Base-by-base conservation (phyloP, 2,329 filamentous ascomycete species). In the Pseudocercospora fuligena region DNA sequence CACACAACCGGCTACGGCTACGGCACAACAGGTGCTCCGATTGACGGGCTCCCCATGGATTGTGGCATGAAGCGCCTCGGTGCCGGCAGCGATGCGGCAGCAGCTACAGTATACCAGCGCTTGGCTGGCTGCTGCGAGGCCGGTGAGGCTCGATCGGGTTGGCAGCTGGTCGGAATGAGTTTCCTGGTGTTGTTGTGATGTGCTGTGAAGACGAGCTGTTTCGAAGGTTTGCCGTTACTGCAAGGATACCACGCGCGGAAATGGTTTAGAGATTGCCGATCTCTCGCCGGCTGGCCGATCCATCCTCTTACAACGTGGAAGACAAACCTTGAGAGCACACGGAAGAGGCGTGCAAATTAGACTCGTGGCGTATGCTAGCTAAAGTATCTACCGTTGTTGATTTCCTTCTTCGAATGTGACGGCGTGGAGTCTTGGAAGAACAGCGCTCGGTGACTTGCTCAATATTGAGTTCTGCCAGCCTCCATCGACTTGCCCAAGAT, bases 281-380 rank as follows among this genome's bases (percentile, higher is more conserved):
- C 63, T 23, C 43, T 54, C 56, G 54, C 58, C 61, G 40, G 11
- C 16, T 40, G 29, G 33, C 62, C 46, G 43, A 49, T 49, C 62
- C 54, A 62, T 59, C 43, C 31, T 36, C 25, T 51, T 54, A 58
- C 63, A 66, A 66, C 59, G 64, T 62, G 64, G 59, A 31, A 59
- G 57, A 46, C 63, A 60, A 51, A 64, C 61, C 47, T 64, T 40
- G 36, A 40, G 36, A 40, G 36, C 36, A 40, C 36, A 64, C 61
- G 61, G 51, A 33, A 64, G 56, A 54, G 56, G 54, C 62, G 56
- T 47, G 58, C 43, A 33, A 40, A 31, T 53, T 49, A 43, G 23
- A 19, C 40, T n/a, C 23, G 54, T 59, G 62, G 56, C 56, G 54
- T 60, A 29, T 59, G 40, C 47, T 51, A 58, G 56, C 11, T 53